A percentile compares a stretch with the other conserved stretches of the same genome.
Conservation (phyloP, 805 yeast genomes). For the Candida sakaeoensis region DNA sequence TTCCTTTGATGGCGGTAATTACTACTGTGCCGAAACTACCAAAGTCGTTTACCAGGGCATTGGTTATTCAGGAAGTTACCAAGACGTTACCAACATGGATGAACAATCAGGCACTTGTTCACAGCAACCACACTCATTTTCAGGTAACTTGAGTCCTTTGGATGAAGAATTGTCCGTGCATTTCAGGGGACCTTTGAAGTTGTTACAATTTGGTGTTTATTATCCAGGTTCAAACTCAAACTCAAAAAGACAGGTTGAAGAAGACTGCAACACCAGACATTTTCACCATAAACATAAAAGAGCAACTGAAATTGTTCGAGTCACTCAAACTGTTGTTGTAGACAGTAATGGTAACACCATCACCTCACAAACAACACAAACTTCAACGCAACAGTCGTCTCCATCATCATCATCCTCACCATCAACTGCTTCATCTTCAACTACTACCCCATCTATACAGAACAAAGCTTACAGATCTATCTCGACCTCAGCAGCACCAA, state of each 20-base stretch:
- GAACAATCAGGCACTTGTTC: conserved; percentile 66
- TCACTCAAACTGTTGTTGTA: conserved; percentile 75
- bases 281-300: conserved; percentile 51
- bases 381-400: conserved; percentile 17
- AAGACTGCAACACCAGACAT: conserved; percentile 45
- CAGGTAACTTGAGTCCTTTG: conserved; percentile 73
- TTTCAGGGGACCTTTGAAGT: conserved; percentile 83
- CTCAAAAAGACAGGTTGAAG: conserved; percentile 41
- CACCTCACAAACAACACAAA: conserved; percentile 19
- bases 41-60: conserved; percentile 68
- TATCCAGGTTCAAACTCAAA: conserved; percentile 50
- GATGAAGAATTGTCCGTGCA: conserved; percentile 86
- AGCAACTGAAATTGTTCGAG: conserved; percentile 63
- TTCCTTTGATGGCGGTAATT: conserved; percentile 62
- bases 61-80: conserved; percentile 83
- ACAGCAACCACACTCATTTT: conserved; percentile 52
- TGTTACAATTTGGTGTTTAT: conserved; percentile 87
- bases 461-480: conserved; percentile 11
- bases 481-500: conserved; percentile 24
- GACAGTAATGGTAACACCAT: conserved; percentile 52
- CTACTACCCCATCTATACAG: conserved; percentile 5
- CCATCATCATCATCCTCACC: conserved; percentile 4
- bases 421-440: conserved; percentile 12
- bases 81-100: conserved; percentile 78
- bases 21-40: conserved; percentile 70